Percentiles rank a stretch among this genome's conserved stretches.
Conservation (phyloP, 164 flowering plant species). For the Dillenia suffruticosa region DNA sequence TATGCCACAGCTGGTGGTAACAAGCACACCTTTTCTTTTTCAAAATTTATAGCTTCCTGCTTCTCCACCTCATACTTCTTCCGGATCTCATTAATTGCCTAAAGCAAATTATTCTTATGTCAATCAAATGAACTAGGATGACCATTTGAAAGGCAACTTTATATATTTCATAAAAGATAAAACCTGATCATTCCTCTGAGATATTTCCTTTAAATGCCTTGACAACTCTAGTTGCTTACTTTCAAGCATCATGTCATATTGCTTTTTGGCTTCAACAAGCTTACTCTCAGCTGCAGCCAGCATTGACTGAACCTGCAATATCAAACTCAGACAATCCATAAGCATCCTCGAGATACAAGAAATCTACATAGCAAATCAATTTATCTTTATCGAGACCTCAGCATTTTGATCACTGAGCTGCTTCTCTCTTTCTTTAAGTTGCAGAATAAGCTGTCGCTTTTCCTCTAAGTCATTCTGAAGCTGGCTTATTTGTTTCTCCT, state of each 20-base stretch:
- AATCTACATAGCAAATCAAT: conserved; percentile 3
- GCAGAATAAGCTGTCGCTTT: conserved; percentile 54
- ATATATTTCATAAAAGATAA: neutral
- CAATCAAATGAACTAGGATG: conserved; percentile 5
- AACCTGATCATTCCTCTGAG: conserved; percentile 97
- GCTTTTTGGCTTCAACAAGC: conserved; percentile 72
- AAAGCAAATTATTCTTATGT: conserved; percentile 18
- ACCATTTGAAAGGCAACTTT: neutral
- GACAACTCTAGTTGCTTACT: conserved; percentile 80
- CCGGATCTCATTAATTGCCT: conserved; percentile 96
- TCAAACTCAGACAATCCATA: neutral
- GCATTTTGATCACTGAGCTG: conserved; percentile 52
- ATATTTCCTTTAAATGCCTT: conserved; percentile 90
- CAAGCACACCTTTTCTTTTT: conserved; percentile 77
- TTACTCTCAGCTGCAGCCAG: conserved; percentile 58
- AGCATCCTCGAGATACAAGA: neutral
- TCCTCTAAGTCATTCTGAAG: conserved; percentile 48
- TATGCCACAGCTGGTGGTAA: neutral
- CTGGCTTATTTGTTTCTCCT: conserved; percentile 53
- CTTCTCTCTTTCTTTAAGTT: conserved; percentile 45
- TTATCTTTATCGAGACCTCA: conserved; percentile 44
- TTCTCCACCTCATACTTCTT: conserved; percentile 87
- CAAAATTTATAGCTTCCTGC: conserved; percentile 66
- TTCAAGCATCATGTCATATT: conserved; percentile 78
- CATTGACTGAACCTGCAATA: conserved; percentile 53